Base-by-base conservation (phyloP, 129 eudicot genomes). In the Oenanthe sinensis region DNA sequence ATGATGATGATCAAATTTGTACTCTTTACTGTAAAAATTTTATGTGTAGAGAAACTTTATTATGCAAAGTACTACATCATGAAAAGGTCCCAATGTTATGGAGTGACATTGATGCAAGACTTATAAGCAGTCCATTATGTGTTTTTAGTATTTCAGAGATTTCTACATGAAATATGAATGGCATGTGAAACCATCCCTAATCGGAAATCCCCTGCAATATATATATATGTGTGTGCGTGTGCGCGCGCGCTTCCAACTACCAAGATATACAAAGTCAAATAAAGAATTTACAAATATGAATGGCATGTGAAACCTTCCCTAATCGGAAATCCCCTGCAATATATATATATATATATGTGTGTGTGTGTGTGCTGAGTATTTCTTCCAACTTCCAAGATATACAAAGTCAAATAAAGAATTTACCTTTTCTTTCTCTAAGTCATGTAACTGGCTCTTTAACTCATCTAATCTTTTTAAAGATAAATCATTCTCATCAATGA, bases 371-470 rank as follows among this genome's bases (percentile, higher is more conserved):
- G n/a, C n/a, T 15, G 26, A 6, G 28, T 20, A 55, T 55, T 13
- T n/a, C 42, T 39, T 39, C 42, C 42, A 39, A 39, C 42, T 39
- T 39, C 42, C 4, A 39, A 39, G 5, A 39, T 39, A 39, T 39
- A 39, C 36, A 33, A 33, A 33, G 36, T 33, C 42, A 39, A 39
- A 39, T 39, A 39, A n/a, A 58, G 73, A 22, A 30, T 70, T 15
- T 33, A 88, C 97, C 89, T 92, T 92, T 80, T 88, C 92, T 67
- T 85, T 90, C 71, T 90, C 91, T 71, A 92, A 84, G 48, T 82
- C 85, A 55, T 50, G 86, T 48, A 92, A 84, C 79, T 79, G 82
- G 80, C 52, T 74, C 19, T 81, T 77, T 65, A 92, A 77, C 46
- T 85, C 96, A 54, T 88, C 96, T 15, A 92, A 81, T 77, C 85